phyloP scores from a whole-genome alignment of 768 basidiomycete genomes.

The Termitomyces sp. region DNA sequence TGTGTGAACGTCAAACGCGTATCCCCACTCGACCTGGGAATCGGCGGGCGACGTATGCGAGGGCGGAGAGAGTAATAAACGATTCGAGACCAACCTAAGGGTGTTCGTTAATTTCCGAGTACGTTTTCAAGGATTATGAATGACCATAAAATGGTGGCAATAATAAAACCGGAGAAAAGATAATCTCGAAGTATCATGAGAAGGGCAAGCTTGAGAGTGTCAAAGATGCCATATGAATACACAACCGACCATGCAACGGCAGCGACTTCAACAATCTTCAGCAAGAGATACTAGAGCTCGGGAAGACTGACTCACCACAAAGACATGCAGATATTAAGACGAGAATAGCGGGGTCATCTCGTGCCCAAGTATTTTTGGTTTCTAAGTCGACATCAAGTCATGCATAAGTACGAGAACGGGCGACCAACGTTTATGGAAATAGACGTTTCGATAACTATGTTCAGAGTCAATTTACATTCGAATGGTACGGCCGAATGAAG shows the following conservation, averaged over 20 bases:
- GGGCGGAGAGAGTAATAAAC: constrained; percentile 62
- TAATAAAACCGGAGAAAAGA: constrained; percentile 67
- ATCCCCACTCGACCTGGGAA: constrained; percentile 83
- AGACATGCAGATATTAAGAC: constrained; percentile 80
- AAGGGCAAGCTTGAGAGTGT: constrained; percentile 59
- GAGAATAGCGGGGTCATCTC: constrained; percentile 95
- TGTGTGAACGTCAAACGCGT: constrained; percentile 95
- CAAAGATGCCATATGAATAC: constrained; percentile 57
- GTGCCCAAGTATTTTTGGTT: constrained; percentile 97
- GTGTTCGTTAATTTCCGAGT: constrained; percentile 6
- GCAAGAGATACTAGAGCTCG: not conserved
- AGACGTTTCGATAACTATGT: constrained; percentile 86
- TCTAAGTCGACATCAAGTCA: constrained; percentile 40
- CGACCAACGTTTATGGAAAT: constrained; percentile 89
- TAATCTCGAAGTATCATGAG: constrained; percentile 90
- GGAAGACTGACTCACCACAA: constrained; percentile 41
- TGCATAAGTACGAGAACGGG: not conserved
- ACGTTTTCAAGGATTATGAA: constrained; percentile 5
- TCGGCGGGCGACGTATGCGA: constrained; percentile 69
- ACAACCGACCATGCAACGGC: constrained; percentile 84
- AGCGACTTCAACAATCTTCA: constrained; percentile 44
- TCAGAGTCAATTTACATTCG: constrained; percentile 11
- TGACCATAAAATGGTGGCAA: constrained; percentile 76
- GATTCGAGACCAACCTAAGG: constrained; percentile 65
- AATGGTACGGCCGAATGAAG: constrained; percentile 4